These are phyloP conservation scores for Penicillium fimorum DNA, from an alignment of 495 filamentous ascomycete species.

Conservation along the genomic window DNA sequence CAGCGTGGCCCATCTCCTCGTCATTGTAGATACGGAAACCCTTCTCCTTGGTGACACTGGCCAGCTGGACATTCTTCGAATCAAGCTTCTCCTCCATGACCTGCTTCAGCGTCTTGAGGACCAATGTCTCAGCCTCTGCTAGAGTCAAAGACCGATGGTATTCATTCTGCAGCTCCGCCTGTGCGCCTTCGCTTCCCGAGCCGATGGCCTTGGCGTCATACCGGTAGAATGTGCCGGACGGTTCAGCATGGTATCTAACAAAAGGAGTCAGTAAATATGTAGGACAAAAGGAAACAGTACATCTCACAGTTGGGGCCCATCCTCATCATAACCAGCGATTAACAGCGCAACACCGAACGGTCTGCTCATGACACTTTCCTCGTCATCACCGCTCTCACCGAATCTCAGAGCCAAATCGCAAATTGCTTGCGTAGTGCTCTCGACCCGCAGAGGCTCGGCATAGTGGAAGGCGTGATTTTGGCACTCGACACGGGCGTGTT, in stretches of 20 bases:
- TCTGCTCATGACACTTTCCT: slow-evolving; percentile 96
- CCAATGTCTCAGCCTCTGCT: slow-evolving; percentile 86
- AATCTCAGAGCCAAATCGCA: slow-evolving; percentile 96
- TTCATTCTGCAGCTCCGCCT: slow-evolving; percentile 96
- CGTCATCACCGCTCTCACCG: slow-evolving; percentile 94
- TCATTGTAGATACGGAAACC: slow-evolving; percentile 98
- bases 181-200: slow-evolving; percentile 91
- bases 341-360: slow-evolving; percentile 96
- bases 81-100: slow-evolving; percentile 99
- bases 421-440: slow-evolving; percentile 98
- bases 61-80: slow-evolving; percentile 95
- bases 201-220: slow-evolving; percentile 99
- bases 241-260: slow-evolving; percentile 88
- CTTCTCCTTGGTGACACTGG: slow-evolving; percentile 95
- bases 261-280: not conserved
- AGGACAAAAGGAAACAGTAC: not conserved
- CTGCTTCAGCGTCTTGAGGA: slow-evolving; percentile 97
- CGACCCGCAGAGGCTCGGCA: slow-evolving; percentile 87
- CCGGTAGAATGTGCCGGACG: slow-evolving; percentile 95
- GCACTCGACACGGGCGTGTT: slow-evolving; percentile 95
- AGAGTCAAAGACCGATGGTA: slow-evolving; percentile 98
- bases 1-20: slow-evolving; percentile 90
- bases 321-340: slow-evolving; percentile 96
- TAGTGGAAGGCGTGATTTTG: slow-evolving; percentile 97
- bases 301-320: slow-evolving; percentile 84